Conservation (phyloP, 2,329 filamentous ascomycete species). For the Venturia carpophila region DNA sequence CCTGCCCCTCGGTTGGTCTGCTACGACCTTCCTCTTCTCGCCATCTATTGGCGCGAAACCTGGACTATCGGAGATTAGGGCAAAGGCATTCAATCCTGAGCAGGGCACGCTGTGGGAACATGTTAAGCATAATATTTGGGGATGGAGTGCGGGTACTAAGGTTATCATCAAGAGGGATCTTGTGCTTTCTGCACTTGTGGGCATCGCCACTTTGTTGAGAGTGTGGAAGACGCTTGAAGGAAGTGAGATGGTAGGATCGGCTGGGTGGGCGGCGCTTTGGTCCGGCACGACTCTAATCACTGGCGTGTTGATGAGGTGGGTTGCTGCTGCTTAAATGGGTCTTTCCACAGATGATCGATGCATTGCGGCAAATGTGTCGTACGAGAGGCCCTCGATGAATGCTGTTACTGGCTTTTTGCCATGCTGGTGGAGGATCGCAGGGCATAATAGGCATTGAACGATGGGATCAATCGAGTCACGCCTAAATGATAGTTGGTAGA, state of each 20-base stretch:
- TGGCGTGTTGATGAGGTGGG: conserved; percentile 49
- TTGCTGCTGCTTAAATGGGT: conserved; percentile 28
- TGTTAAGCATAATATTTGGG: conserved; percentile 57
- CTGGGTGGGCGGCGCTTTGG: conserved; percentile 69
- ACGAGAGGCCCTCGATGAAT: too few relatives aligned
- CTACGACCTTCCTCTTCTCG: conserved; percentile 69
- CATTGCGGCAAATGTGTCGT: too few relatives aligned
- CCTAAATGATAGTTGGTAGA: not conserved
- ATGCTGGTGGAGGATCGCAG: not conserved
- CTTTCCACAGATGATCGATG: too few relatives aligned
- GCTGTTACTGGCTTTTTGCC: too few relatives aligned
- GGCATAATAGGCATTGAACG: not conserved
- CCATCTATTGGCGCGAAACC: conserved; percentile 50
- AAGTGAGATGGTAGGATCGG: conserved; percentile 61
- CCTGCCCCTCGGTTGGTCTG: conserved; percentile 62
- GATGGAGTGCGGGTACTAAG: conserved; percentile 58
- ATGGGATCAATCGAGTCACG: not conserved
- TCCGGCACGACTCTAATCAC: conserved; percentile 54
- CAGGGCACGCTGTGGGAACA: conserved; percentile 62
- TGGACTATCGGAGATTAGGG: conserved; percentile 39
- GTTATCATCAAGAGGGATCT: conserved; percentile 50
- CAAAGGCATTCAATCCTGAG: conserved; percentile 54
- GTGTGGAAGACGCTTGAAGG: conserved; percentile 60
- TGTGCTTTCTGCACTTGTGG: conserved; percentile 38
- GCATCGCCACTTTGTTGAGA: conserved; percentile 54